A percentile compares a stretch with the other conserved stretches of the same genome.
Conservation (phyloP, 306 rosid species). For the Cucurbita ficifolia region DNA sequence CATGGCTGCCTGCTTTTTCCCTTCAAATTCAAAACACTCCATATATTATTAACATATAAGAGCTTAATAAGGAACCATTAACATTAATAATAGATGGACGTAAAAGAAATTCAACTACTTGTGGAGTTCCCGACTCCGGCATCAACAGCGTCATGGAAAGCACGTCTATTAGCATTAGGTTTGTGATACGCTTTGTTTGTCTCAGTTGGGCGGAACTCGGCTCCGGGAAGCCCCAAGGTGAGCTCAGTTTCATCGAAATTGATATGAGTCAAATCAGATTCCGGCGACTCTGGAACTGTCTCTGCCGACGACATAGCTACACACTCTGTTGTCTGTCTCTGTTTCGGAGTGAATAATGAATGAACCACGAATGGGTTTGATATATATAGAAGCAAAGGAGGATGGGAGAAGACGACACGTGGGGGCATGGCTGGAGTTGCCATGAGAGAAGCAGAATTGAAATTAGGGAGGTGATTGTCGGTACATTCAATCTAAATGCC, state of each 20-base stretch:
- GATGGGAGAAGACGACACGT: background rate
- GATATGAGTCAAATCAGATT: background rate
- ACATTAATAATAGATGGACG: too few species aligned
- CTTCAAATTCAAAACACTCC: background rate
- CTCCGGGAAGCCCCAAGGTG: slow-evolving; percentile 4
- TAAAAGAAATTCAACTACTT: background rate
- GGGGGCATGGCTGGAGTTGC: background rate
- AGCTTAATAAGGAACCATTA: too few species aligned
- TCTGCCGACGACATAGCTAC: background rate
- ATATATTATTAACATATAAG: background rate
- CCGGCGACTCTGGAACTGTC: background rate
- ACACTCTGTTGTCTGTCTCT: background rate
- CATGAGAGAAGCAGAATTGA: background rate
- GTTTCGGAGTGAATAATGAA: background rate
- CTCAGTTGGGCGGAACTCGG: background rate
- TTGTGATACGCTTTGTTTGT: background rate
- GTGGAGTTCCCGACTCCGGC: background rate
- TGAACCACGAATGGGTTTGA: too few species aligned
- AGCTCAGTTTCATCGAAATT: slow-evolving; percentile 7
- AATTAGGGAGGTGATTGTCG: background rate
- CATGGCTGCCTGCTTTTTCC: background rate
- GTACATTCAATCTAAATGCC: slow-evolving; percentile 1
- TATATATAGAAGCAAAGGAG: background rate
- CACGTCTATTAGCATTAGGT: background rate
- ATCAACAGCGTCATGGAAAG: background rate